Conservation (phyloP, 306 rosid species). For the Fagus sylvatica region DNA sequence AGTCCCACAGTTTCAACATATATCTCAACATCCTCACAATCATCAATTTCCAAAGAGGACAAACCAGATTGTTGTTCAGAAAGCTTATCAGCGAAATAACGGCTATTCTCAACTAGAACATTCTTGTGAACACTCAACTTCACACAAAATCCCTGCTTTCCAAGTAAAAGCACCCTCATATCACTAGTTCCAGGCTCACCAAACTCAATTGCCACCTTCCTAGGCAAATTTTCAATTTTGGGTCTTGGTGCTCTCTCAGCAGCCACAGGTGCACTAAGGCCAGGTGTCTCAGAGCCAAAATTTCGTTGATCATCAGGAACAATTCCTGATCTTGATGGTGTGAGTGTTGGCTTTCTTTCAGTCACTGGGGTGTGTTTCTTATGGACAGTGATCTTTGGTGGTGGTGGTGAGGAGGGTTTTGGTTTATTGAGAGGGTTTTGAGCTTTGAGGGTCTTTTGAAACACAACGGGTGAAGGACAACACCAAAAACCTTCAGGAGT, state of each 20-base stretch:
- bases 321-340: slow-evolving; percentile 51
- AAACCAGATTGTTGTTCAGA: slow-evolving; percentile 46
- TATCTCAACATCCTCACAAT: slow-evolving; percentile 89
- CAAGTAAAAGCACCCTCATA: slow-evolving; percentile 64
- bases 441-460: slow-evolving; percentile 74
- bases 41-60: slow-evolving; percentile 66
- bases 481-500: slow-evolving; percentile 98
- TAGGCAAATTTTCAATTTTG: slow-evolving; percentile 65
- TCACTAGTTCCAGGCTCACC: slow-evolving; percentile 90
- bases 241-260: slow-evolving; percentile 62
- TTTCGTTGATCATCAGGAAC: slow-evolving; percentile 55
- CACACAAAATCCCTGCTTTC: slow-evolving; percentile 92
- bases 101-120: slow-evolving; percentile 59
- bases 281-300: slow-evolving; percentile 49
- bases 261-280: slow-evolving; percentile 42
- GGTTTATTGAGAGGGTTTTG: slow-evolving; percentile 73
- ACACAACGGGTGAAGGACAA: slow-evolving; percentile 91
- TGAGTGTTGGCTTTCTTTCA: slow-evolving; percentile 53
- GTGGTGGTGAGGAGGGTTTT: slow-evolving; percentile 66
- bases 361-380: slow-evolving; percentile 41
- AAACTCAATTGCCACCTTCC: slow-evolving; percentile 93
- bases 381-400: slow-evolving; percentile 48
- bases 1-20: slow-evolving; percentile 87
- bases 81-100: slow-evolving; percentile 64
- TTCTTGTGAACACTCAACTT: slow-evolving; percentile 83